Evolutionary conservation across 371 early-diverging fungal species (phyloP).

Genomic region (Mucor mucedo): DNA sequence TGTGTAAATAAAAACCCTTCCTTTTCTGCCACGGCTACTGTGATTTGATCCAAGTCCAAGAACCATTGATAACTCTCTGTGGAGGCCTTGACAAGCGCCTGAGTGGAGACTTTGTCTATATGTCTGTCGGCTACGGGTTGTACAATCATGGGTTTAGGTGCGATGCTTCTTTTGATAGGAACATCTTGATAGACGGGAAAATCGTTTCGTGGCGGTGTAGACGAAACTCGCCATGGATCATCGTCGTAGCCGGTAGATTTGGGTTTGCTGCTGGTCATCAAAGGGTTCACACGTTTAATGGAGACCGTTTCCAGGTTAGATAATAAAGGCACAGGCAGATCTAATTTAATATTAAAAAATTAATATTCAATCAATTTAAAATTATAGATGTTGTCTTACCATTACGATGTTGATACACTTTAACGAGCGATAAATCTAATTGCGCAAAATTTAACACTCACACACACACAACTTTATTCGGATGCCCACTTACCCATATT

Average conservation of each 20-base stretch:
- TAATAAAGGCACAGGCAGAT: constrained; percentile 35
- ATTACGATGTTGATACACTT: constrained; percentile 33
- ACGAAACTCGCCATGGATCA: constrained; percentile 30
- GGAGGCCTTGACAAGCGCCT: constrained; percentile 22
- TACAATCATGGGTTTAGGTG: background rate
- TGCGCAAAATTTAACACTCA: too few relatives aligned
- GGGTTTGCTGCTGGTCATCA: constrained; percentile 11
- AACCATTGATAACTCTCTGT: constrained; percentile 49
- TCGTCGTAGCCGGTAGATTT: constrained; percentile 28
- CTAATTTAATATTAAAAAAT: constrained; percentile 9
- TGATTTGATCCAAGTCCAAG: constrained; percentile 56
- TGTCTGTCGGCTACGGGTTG: constrained; percentile 4
- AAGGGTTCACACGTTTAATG: constrained; percentile 17
- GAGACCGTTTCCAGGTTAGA: constrained; percentile 28
- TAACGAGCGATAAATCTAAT: constrained; percentile 28
- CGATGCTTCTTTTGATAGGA: background rate
- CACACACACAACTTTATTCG: too few relatives aligned
- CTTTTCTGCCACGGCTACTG: constrained; percentile 75
- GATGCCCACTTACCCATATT: constrained; percentile 62
- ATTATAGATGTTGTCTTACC: constrained; percentile 15
- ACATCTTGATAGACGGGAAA: constrained; percentile 11
- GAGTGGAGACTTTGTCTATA: constrained; percentile 20
- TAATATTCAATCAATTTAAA: too few relatives aligned
- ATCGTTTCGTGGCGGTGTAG: constrained; percentile 15
- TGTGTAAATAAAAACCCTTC: constrained; percentile 58